A percentile compares a stretch with the other conserved stretches of the same genome.
These are phyloP conservation scores for Astragalus membranaceus DNA, from an alignment of 306 rosid genomes.

Conservation along the genomic window DNA sequence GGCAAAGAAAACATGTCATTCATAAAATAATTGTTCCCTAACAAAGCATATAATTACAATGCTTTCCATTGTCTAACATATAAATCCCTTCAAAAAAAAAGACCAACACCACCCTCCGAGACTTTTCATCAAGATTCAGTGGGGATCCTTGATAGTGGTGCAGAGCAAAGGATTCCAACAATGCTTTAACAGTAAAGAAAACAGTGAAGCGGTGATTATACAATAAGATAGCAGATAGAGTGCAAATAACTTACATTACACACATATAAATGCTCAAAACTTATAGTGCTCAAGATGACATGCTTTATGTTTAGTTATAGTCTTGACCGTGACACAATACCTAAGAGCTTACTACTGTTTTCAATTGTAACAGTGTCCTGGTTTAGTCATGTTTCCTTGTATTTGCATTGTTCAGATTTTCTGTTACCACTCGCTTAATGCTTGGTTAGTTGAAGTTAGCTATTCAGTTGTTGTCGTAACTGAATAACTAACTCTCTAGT, in stretches of 20 bases:
- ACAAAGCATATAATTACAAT: neutral
- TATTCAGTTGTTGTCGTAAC: no score
- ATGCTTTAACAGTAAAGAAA: neutral
- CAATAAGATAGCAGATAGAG: neutral
- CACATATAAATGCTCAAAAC: neutral
- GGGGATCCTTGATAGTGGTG: neutral
- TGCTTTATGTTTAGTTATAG: neutral
- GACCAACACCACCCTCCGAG: neutral
- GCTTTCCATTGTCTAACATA: neutral
- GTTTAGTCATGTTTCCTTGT: neutral
- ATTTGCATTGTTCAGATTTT: neutral
- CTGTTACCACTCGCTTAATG: neutral
- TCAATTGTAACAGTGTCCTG: no score
- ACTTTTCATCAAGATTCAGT: neutral
- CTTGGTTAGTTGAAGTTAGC: no score
- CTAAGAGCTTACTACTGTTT: neutral
- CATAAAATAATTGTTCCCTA: neutral
- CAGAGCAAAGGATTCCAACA: neutral
- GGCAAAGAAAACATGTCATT: neutral
- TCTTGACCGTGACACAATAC: neutral
- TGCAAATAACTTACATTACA: neutral
- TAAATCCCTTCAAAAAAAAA: neutral
- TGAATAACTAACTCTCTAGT: no score
- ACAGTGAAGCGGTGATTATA: neutral
- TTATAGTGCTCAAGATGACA: neutral